A percentile compares a stretch with the other conserved stretches of the same genome.
Evolutionary conservation across 1,139 yeast genomes (phyloP).

Genomic region (Scheffersomyces lignicola): DNA sequence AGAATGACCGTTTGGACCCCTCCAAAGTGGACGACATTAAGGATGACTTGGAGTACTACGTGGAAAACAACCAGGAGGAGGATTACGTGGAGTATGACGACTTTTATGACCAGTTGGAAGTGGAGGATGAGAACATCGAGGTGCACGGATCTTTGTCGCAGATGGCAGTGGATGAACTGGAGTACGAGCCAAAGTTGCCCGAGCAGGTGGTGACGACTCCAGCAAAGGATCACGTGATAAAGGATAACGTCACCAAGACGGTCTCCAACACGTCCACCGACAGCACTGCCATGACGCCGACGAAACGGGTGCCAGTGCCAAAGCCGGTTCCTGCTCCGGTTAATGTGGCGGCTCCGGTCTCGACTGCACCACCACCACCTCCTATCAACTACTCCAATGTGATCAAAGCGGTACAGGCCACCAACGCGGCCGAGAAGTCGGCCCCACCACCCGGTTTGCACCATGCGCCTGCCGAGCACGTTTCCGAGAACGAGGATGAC

Average conservation of each 20-base stretch:
- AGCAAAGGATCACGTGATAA: conserved; percentile 3
- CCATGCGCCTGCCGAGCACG: conserved; percentile 10
- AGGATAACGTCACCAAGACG: conserved; percentile 6
- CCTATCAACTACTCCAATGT: conserved; percentile 25
- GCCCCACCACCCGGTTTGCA: conserved; percentile 25
- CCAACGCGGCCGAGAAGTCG: conserved; percentile 12
- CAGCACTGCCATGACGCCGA: conserved; percentile 8
- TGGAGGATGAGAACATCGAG: conserved; percentile 58
- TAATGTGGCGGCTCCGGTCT: conserved; percentile 1
- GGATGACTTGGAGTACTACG: conserved; percentile 92
- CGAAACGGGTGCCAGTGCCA: background rate
- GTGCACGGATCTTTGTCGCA: conserved; percentile 26
- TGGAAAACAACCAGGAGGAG: conserved; percentile 93
- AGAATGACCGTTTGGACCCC: conserved; percentile 80
- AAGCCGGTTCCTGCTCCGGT: conserved; percentile 4
- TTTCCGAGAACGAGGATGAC: background rate
- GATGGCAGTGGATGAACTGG: conserved; percentile 29
- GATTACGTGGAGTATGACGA: conserved; percentile 96
- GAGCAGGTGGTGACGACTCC: conserved; percentile 8
- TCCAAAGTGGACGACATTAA: conserved; percentile 77
- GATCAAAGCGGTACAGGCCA: conserved; percentile 20
- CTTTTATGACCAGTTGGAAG: conserved; percentile 82
- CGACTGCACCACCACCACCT: conserved; percentile 15
- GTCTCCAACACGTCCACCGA: conserved; percentile 3
- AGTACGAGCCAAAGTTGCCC: conserved; percentile 11